Conservation (phyloP, 768 basidiomycete species). For the Phlegmacium glaucopus region DNA sequence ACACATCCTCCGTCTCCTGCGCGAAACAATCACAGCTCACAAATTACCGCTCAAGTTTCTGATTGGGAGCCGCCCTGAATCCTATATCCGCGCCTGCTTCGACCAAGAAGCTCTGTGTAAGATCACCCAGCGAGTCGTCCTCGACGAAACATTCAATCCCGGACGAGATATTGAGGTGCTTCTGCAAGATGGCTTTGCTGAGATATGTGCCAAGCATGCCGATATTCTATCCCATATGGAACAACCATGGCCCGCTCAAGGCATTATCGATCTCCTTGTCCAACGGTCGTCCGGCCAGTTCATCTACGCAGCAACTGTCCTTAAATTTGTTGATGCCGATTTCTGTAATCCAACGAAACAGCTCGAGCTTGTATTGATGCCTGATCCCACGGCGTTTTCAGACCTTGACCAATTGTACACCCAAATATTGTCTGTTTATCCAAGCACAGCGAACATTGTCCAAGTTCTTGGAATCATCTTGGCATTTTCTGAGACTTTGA, state of each 20-base stretch:
- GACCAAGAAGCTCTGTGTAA: background rate
- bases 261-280: too few species aligned
- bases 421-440: constrained; percentile 9
- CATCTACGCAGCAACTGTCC: background rate
- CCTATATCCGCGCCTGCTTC: constrained; percentile 9
- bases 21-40: background rate
- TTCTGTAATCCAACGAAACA: constrained; percentile 4
- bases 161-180: constrained; percentile 3
- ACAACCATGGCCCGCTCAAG: background rate
- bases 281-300: too few species aligned
- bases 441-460: background rate
- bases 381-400: constrained; percentile 3
- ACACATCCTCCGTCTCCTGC: constrained; percentile 6
- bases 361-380: constrained; percentile 6
- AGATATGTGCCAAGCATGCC: constrained; percentile 2
- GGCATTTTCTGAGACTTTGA: background rate
- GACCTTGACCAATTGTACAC: constrained; percentile 13
- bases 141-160: constrained; percentile 6
- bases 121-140: background rate
- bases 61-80: constrained; percentile 20
- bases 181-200: constrained; percentile 7
- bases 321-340: constrained; percentile 13
- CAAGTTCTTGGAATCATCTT: constrained; percentile 3
- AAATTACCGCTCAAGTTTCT: constrained; percentile 15
- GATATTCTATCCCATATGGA: background rate